Percentiles rank a stretch among this genome's conserved stretches.
Conservation (phyloP, 257 asterid species). For the Rehmannia glutinosa region DNA sequence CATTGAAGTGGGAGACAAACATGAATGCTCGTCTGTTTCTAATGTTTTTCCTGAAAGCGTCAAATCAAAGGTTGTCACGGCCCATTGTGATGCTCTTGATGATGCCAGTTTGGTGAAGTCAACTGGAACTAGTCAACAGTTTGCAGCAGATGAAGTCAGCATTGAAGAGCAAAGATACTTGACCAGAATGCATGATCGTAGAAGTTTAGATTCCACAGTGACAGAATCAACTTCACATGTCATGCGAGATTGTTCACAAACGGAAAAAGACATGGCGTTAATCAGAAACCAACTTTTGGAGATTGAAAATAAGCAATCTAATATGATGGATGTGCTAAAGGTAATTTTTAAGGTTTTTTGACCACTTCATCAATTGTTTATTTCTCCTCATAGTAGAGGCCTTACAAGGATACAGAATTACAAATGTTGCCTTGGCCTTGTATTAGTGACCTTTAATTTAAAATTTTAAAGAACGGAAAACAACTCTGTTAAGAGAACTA, state of each 20-base stretch:
- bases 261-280: slow-evolving; percentile 57
- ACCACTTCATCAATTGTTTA: slow-evolving; percentile 5
- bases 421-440: background rate
- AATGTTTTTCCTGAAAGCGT: slow-evolving; percentile 45
- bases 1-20: slow-evolving; percentile 66
- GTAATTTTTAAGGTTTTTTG: slow-evolving; percentile 27
- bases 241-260: slow-evolving; percentile 46
- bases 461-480: no score
- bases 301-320: slow-evolving; percentile 78
- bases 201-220: no score
- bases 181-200: slow-evolving; percentile 52
- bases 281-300: slow-evolving; percentile 73
- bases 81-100: slow-evolving; percentile 42
- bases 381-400: background rate
- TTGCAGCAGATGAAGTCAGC: slow-evolving; percentile 54
- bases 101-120: slow-evolving; percentile 55
- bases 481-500: no score
- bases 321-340: slow-evolving; percentile 70
- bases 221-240: slow-evolving; percentile 61
- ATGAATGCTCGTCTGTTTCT: slow-evolving; percentile 60
- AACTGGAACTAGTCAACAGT: slow-evolving; percentile 51
- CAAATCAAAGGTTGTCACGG: no score
- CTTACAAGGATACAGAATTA: no score
- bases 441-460: slow-evolving; percentile 10
- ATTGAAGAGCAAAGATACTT: slow-evolving; percentile 61